phyloP scores from a whole-genome alignment of 345 rosid genomes.

The Salix dunnii region DNA sequence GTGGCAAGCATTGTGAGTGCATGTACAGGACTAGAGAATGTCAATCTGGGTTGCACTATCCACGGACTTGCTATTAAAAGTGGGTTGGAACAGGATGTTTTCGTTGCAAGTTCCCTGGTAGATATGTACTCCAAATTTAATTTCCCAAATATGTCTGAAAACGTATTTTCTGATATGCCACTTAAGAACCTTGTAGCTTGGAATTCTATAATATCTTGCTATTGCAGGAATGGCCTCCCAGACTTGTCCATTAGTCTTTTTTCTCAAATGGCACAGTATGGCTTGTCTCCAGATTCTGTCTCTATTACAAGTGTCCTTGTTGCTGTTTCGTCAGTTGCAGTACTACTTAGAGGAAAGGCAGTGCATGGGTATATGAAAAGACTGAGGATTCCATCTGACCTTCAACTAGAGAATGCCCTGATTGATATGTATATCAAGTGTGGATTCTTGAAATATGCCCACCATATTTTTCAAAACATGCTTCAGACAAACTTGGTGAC shows the following conservation, averaged over 20 bases:
- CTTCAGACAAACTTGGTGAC: conserved; percentile 49
- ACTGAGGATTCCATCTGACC: conserved; percentile 39
- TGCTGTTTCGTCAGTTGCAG: conserved; percentile 62
- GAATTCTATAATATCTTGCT: conserved; percentile 77
- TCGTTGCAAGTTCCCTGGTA: conserved; percentile 60
- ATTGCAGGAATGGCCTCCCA: conserved; percentile 53
- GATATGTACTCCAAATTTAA: conserved; percentile 78
- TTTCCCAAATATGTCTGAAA: conserved; percentile 50
- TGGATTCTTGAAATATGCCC: conserved; percentile 56
- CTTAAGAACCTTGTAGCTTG: conserved; percentile 58
- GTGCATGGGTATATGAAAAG: conserved; percentile 64
- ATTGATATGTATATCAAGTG: conserved; percentile 82
- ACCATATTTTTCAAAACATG: conserved; percentile 48
- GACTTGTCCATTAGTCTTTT: conserved; percentile 54
- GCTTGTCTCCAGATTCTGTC: conserved; percentile 52
- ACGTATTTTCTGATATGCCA: conserved; percentile 49
- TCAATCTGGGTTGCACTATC: conserved; percentile 38
- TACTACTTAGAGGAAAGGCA: conserved; percentile 57
- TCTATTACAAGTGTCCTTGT: conserved; percentile 65
- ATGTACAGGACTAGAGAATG: conserved; percentile 52
- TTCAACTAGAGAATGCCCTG: conserved; percentile 59
- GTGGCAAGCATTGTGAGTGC: conserved; percentile 55
- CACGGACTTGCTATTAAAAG: conserved; percentile 56
- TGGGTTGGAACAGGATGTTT: conserved; percentile 51
- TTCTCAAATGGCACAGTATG: conserved; percentile 33